phyloP scores from a whole-genome alignment of 1,284 basidiomycete species.

The Agroathelia rolfsii region DNA sequence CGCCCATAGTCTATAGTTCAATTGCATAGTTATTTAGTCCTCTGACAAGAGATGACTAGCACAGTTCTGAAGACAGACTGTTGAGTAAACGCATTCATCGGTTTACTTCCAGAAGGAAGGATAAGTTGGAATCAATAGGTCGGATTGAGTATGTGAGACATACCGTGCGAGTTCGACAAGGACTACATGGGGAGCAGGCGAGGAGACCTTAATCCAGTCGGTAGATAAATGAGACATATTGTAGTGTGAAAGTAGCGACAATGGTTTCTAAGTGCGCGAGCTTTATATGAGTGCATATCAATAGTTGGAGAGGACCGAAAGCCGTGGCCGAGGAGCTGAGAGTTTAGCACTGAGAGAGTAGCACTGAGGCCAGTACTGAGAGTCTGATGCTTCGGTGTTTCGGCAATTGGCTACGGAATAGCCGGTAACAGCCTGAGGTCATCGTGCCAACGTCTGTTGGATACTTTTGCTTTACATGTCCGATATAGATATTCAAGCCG shows the following conservation, averaged over 20 bases:
- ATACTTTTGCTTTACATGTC: too few species aligned
- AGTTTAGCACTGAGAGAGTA: too few species aligned
- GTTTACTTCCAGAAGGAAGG: slow-evolving; percentile 31
- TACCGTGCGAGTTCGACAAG: slow-evolving; percentile 47
- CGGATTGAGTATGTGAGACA: slow-evolving; percentile 9
- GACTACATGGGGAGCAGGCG: slow-evolving; percentile 40
- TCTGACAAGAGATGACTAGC: neutral
- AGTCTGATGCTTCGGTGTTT: too few species aligned
- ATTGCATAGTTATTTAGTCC: slow-evolving; percentile 2
- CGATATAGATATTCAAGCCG: too few species aligned
- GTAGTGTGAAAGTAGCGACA: neutral
- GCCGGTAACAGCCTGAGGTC: too few species aligned
- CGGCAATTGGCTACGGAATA: too few species aligned
- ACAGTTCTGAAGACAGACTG: slow-evolving; percentile 42
- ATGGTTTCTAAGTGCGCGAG: neutral
- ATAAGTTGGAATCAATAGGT: slow-evolving; percentile 1
- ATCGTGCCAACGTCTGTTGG: too few species aligned
- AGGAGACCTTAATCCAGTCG: slow-evolving; percentile 44
- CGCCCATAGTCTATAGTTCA: slow-evolving; percentile 52
- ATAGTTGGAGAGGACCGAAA: too few species aligned
- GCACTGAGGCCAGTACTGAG: too few species aligned
- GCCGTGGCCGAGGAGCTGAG: too few species aligned
- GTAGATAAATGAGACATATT: slow-evolving; percentile 20
- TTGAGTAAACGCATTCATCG: slow-evolving; percentile 69
- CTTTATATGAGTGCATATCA: too few species aligned